Base-by-base conservation (phyloP, 1,284 basidiomycete genomes). In the Paramarasmius palmivorus region DNA sequence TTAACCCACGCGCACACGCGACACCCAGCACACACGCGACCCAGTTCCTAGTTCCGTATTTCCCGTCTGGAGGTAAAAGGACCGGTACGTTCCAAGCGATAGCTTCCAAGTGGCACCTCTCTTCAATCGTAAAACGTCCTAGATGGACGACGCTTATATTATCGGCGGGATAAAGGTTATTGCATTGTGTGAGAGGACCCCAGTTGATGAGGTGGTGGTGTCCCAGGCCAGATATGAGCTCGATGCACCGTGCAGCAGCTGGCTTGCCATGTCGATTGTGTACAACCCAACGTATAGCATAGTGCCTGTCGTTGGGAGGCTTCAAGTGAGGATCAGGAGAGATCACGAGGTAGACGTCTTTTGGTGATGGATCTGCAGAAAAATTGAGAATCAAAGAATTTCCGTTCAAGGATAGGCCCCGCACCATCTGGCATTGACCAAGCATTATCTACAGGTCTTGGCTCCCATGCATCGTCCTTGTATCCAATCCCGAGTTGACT, bases 41-140 rank as follows among this genome's bases (percentile, higher is more conserved):
- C 47, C 47, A 49, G 15, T 49, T 49, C n/a, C 36, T 23, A 10
- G 32, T 36, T 14, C 36, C 36, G 22, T 37, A 49, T 22, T 37
- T 37, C 17, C 47, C 47, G 15, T 49, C 47, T 19, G 22, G 39
- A n/a, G 47, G 25, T 9, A 49, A 14, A 5, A 34, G 36, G n/a
- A 47, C 34, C 14, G 45, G 45, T 25, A 47, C 45, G 34, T 47
- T 47, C 45, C 45, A 47, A 35, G 45, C 45, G 23, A 47, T 47
- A 12, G 47, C 47, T 15, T 49, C 47, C 15, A 49, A 32, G 19
- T 49, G 29, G 14, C 47, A 22, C 12, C 47, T 25, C 34, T 49
- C 32, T 22, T 35, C 47, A 14, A 49, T n/a, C 32, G 47, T 49
- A 22, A 49, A 49, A 12, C n/a, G 25, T 5, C 42, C 42, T 10